phyloP scores from a whole-genome alignment of 768 basidiomycete species.

The Amanita muscaria region DNA sequence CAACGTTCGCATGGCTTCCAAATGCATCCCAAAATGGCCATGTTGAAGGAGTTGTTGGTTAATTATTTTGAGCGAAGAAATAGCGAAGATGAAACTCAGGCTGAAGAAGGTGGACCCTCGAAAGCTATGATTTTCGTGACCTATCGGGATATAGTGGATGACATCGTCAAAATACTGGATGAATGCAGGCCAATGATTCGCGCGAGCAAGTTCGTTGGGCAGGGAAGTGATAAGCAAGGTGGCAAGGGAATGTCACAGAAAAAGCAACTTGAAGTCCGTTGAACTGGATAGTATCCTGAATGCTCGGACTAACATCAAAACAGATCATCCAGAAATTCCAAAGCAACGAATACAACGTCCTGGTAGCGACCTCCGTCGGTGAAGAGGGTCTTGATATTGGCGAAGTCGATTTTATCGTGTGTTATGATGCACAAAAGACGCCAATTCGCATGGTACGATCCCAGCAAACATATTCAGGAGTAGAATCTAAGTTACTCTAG shows the following conservation, averaged over 20 bases:
- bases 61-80: slow-evolving; percentile 65
- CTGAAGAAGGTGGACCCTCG: slow-evolving; percentile 34
- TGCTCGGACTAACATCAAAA: slow-evolving; percentile 9
- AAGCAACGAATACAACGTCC: slow-evolving; percentile 76
- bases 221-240: slow-evolving; percentile 77
- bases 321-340: slow-evolving; percentile 88
- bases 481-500: slow-evolving; percentile 30
- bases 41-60: slow-evolving; percentile 60
- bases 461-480: not conserved
- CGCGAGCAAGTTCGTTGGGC: slow-evolving; percentile 84
- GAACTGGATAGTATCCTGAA: not conserved
- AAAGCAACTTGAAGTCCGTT: slow-evolving; percentile 76
- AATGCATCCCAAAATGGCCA: slow-evolving; percentile 90
- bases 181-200: slow-evolving; percentile 69
- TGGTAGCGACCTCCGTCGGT: slow-evolving; percentile 94
- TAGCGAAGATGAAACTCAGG: slow-evolving; percentile 31
- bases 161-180: slow-evolving; percentile 77
- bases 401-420: slow-evolving; percentile 91
- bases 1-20: slow-evolving; percentile 46
- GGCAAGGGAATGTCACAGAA: slow-evolving; percentile 86
- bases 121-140: slow-evolving; percentile 92
- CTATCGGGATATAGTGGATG: slow-evolving; percentile 85
- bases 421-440: slow-evolving; percentile 94
- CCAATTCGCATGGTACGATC: slow-evolving; percentile 85
- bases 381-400: slow-evolving; percentile 99